phyloP scores from a whole-genome alignment of 1,139 yeast species.

The Yamadazyma conglobata region DNA sequence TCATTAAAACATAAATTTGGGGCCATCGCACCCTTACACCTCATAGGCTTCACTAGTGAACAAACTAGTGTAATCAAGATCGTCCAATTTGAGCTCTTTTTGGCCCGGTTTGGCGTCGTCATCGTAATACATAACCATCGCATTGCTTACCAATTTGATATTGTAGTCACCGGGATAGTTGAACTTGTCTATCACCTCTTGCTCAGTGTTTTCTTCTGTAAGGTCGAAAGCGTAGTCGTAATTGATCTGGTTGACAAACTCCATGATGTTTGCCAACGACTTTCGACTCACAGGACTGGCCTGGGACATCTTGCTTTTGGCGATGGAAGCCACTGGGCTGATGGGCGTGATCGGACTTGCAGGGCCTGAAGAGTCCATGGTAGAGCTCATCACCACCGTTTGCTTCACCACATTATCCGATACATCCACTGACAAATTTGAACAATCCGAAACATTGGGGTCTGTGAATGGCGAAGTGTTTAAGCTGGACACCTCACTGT shows the following conservation, averaged over 20 bases:
- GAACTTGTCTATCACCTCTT: slow-evolving; percentile 3
- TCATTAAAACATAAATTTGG: no score
- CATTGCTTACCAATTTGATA: slow-evolving; percentile 7
- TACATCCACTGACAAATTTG: slow-evolving; percentile 2
- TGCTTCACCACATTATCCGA: slow-evolving; percentile 1
- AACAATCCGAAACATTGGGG: slow-evolving; percentile 2
- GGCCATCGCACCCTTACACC: no score
- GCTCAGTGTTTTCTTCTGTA: slow-evolving; percentile 1
- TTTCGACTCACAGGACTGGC: slow-evolving; percentile 7
- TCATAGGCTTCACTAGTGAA: slow-evolving; percentile 3
- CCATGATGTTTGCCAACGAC: slow-evolving; percentile 14
- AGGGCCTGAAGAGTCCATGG: not conserved
- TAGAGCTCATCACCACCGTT: slow-evolving; percentile 1
- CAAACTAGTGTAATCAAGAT: slow-evolving; percentile 9
- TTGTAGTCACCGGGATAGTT: slow-evolving; percentile 9
- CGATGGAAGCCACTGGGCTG: slow-evolving; percentile 3
- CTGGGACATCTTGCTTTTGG: slow-evolving; percentile 4
- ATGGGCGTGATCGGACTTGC: slow-evolving; percentile 1
- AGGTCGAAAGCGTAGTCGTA: slow-evolving; percentile 8
- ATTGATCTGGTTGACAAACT: slow-evolving; percentile 14
- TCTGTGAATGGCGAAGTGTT: slow-evolving; percentile 12
- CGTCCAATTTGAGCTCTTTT: slow-evolving; percentile 9
- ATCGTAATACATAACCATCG: slow-evolving; percentile 10
- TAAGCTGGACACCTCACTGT: slow-evolving; percentile 8
- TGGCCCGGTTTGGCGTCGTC: slow-evolving; percentile 1